Evolutionary conservation across 306 rosid species (phyloP), one percentile per base, ranked within the genome.

Genomic region (Alnus rubra): DNA sequence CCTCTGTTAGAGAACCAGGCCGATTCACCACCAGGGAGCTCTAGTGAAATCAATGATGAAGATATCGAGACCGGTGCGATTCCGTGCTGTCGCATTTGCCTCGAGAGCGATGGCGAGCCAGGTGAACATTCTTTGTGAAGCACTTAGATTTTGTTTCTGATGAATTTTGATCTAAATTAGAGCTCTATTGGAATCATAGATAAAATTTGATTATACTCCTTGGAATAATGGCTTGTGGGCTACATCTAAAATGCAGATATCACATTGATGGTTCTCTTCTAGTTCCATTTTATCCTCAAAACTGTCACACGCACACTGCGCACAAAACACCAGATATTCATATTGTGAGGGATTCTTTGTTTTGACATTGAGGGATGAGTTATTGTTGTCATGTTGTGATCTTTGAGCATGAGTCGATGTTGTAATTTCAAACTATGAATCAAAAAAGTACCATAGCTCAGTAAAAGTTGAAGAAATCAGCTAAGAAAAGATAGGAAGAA

Each of bases 21-120:
- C 18, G 85, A 84, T 48, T 88, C 82, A 65, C 78, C 91, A 1
- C 92, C 89, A 0, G 89, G 78, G 74, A 87, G 89, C 86, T 83
- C 97, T 3, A 80, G 37, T 81, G 99, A 96, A 84, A 93, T 96
- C 73, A 87, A 63, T 75, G 81, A 87, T 83, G 94, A 91, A 45
- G 98, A 93, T 79, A 16, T 90, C 19, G 99, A 96, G 89, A 87
- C 88, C 76, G 97, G 98, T 14, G 83, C 82, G 8, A 59, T 93
- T 60, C 91, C 99, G 31, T 89, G 93, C 49, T 96, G 99, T 83
- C 92, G 99, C 86, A 96, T 96, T 89, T 96, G 99, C 76, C 90
- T 96, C 12, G 99, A 96, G 73, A 88, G 90, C 2, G 99, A 96
- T 71, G 89, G 90, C 3, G 98, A 96, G 52, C 91, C 94, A 79